phyloP scores from a whole-genome alignment of 306 rosid species.

The Cicer arietinum region DNA sequence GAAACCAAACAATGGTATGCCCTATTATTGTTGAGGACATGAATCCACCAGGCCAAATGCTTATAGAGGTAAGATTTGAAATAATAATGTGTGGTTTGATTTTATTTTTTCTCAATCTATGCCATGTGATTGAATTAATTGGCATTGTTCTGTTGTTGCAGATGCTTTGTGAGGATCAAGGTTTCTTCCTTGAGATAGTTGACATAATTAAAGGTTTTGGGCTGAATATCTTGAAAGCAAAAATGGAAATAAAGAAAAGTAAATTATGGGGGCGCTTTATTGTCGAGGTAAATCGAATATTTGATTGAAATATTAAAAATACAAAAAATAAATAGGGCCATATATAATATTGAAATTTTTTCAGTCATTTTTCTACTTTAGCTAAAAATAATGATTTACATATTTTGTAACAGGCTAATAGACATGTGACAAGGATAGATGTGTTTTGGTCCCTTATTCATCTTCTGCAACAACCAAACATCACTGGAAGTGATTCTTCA shows the following conservation, averaged over 20 bases:
- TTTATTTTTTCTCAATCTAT: neutral
- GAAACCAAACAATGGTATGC: constrained; percentile 66
- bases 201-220: constrained; percentile 70
- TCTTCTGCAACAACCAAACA: constrained; percentile 62
- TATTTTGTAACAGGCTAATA: constrained; percentile 57
- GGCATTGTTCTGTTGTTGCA: constrained; percentile 48
- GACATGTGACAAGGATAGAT: constrained; percentile 72
- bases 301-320: neutral
- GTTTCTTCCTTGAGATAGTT: constrained; percentile 79
- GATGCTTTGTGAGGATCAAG: constrained; percentile 83
- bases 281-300: constrained; percentile 67
- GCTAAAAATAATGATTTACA: constrained; percentile 18
- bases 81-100: neutral
- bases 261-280: constrained; percentile 82
- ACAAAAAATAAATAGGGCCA: constrained; percentile 2
- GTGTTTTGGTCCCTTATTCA: constrained; percentile 74
- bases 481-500: constrained; percentile 49
- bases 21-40: constrained; percentile 90
- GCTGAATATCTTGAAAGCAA: constrained; percentile 77
- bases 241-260: constrained; percentile 65
- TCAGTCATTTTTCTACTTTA: neutral
- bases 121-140: constrained; percentile 7
- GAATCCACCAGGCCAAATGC: constrained; percentile 79
- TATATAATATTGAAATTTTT: neutral
- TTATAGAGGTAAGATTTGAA: constrained; percentile 70